phyloP scores from a whole-genome alignment of 2,329 filamentous ascomycete species.

The Fusarium tupiense region DNA sequence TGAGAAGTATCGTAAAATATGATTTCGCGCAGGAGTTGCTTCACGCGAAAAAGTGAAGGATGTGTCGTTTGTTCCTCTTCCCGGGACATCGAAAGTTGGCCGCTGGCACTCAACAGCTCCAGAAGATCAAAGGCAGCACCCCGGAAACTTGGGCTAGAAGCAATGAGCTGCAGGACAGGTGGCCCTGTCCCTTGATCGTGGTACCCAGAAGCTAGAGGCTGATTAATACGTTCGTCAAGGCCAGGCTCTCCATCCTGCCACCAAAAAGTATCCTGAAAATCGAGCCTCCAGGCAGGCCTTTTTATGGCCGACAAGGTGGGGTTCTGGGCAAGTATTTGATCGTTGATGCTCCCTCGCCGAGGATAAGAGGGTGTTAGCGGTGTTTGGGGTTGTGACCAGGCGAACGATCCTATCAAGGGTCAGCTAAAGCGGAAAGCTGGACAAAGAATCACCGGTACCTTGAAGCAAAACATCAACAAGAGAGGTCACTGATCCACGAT shows the following conservation, averaged over 20 bases:
- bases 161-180: conserved; percentile 60
- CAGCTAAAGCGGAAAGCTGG: conserved; percentile 4
- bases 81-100: conserved; percentile 59
- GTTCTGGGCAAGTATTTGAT: conserved; percentile 60
- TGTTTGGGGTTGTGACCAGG: conserved; percentile 60
- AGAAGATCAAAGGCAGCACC: conserved; percentile 62
- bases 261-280: conserved; percentile 68
- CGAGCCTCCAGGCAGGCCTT: conserved; percentile 56
- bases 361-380: conserved; percentile 61
- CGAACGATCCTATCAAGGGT: conserved; percentile 52
- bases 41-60: conserved; percentile 63
- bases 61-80: conserved; percentile 59
- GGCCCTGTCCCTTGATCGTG: conserved; percentile 53
- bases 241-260: conserved; percentile 61
- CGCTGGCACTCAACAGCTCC: conserved; percentile 61
- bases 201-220: conserved; percentile 9
- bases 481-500: conserved; percentile 57
- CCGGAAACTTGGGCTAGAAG: conserved; percentile 61
- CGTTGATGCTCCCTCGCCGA: conserved; percentile 61
- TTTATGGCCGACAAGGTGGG: conserved; percentile 52
- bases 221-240: conserved; percentile 36
- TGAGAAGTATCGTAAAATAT: conserved; percentile 65
- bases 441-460: conserved; percentile 49
- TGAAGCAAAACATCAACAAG: conserved; percentile 62
- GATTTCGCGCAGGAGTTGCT: conserved; percentile 64